Evolutionary conservation across 495 filamentous ascomycete species (phyloP).

Genomic region (Penicillium maclennaniae): DNA sequence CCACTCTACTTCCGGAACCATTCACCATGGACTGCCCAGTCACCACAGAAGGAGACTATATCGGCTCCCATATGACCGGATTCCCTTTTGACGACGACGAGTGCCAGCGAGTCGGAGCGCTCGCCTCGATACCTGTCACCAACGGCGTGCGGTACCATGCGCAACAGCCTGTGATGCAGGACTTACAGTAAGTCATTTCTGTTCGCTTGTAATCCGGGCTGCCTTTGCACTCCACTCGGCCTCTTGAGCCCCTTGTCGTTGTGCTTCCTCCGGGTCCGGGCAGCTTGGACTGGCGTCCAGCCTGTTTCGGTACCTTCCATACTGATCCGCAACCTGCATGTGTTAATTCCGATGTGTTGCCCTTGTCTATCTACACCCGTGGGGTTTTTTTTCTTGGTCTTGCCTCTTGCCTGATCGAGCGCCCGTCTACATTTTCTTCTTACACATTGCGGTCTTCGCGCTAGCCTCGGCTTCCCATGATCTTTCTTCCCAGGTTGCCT

Average conservation of each 20-base stretch:
- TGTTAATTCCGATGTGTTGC: conserved; percentile 28
- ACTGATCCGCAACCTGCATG: conserved; percentile 28
- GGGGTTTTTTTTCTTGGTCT: conserved; percentile 16
- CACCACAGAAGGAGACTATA: conserved; percentile 42
- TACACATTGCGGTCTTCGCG: conserved; percentile 16
- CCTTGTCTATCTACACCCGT: conserved; percentile 18
- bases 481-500: conserved; percentile 1
- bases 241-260: conserved; percentile 38
- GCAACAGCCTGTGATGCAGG: conserved; percentile 42
- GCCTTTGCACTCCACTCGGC: conserved; percentile 34
- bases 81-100: conserved; percentile 43
- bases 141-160: conserved; percentile 47
- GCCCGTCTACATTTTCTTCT: conserved; percentile 11
- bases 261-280: conserved; percentile 35
- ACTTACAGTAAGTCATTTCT: conserved; percentile 46
- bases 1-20: conserved; percentile 35
- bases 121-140: conserved; percentile 43
- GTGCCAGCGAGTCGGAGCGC: conserved; percentile 38
- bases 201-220: conserved; percentile 35
- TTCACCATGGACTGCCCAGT: conserved; percentile 39
- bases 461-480: conserved; percentile 13
- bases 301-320: conserved; percentile 31
- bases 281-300: conserved; percentile 28
- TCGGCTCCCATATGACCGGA: conserved; percentile 32
- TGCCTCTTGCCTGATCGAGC: conserved; percentile 6